Evolutionary conservation across 2,329 filamentous ascomycete species (phyloP).

Genomic region (Magnaporthales sp.): DNA sequence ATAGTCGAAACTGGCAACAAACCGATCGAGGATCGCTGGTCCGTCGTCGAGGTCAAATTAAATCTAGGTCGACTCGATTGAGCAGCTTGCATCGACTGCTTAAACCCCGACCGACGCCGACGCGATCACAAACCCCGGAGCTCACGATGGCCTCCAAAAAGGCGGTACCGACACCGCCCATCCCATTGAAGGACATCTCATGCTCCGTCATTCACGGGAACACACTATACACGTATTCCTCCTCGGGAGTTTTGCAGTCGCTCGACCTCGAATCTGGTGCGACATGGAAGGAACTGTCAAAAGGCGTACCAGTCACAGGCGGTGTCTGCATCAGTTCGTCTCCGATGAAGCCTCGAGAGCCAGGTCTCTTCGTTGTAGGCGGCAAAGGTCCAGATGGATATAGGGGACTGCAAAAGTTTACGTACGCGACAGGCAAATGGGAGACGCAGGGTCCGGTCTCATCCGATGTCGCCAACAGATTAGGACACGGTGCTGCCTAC

Average conservation of each 20-base stretch:
- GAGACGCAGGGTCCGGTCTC: conserved; percentile 32
- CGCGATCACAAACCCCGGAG: background rate
- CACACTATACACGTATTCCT: conserved; percentile 75
- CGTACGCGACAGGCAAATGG: conserved; percentile 46
- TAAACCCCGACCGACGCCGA: background rate
- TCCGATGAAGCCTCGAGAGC: conserved; percentile 45
- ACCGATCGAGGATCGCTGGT: background rate
- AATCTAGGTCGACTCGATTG: background rate
- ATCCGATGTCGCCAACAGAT: conserved; percentile 56
- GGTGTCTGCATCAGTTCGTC: conserved; percentile 68
- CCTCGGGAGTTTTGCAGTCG: conserved; percentile 61
- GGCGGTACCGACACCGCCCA: conserved; percentile 62
- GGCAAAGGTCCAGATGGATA: conserved; percentile 55
- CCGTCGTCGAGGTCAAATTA: background rate
- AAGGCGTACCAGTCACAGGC: conserved; percentile 63
- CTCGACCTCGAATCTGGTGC: conserved; percentile 60
- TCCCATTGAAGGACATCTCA: conserved; percentile 58
- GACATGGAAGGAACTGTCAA: conserved; percentile 58
- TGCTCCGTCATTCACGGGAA: conserved; percentile 77
- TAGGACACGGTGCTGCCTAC: conserved; percentile 69
- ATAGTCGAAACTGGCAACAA: background rate
- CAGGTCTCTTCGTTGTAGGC: conserved; percentile 74
- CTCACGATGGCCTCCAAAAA: conserved; percentile 34
- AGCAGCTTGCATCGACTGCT: background rate
- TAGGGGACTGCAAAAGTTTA: conserved; percentile 64